A percentile compares a stretch with the other conserved stretches of the same genome.
These are phyloP conservation scores for Platismatia glauca DNA, from an alignment of 495 filamentous ascomycete genomes.

Conservation along the genomic window DNA sequence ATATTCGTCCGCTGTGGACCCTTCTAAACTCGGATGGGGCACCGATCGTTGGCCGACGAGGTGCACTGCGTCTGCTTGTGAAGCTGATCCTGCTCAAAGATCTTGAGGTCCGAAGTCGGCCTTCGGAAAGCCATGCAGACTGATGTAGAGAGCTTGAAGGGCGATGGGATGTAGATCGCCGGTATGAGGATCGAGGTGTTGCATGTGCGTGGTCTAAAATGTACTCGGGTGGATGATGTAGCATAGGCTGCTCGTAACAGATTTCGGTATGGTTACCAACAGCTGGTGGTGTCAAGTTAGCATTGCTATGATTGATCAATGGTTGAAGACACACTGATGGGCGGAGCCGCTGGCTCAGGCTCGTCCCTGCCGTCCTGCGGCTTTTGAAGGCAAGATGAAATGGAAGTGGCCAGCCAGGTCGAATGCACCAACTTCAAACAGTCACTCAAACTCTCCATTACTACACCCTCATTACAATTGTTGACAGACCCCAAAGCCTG, in stretches of 20 bases:
- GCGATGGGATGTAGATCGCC: slow-evolving; percentile 14
- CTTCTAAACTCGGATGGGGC: slow-evolving; percentile 46
- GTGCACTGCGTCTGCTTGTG: slow-evolving; percentile 38
- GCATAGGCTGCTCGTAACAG: slow-evolving; percentile 43
- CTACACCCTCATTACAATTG: slow-evolving; percentile 11
- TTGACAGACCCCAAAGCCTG: slow-evolving; percentile 4
- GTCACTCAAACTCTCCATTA: slow-evolving; percentile 23
- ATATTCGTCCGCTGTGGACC: slow-evolving; percentile 33
- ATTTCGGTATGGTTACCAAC: slow-evolving; percentile 31
- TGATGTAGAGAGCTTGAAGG: slow-evolving; percentile 21
- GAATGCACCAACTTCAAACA: slow-evolving; percentile 20
- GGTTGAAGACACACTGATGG: background rate
- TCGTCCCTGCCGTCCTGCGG: slow-evolving; percentile 20
- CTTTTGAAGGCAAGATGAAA: slow-evolving; percentile 22
- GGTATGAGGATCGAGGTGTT: slow-evolving; percentile 22
- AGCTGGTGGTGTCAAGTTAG: slow-evolving; percentile 9
- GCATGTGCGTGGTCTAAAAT: slow-evolving; percentile 35
- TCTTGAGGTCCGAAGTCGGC: slow-evolving; percentile 35
- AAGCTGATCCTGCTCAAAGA: slow-evolving; percentile 44
- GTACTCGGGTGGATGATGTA: slow-evolving; percentile 40
- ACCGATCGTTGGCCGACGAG: slow-evolving; percentile 40
- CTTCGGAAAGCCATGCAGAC: slow-evolving; percentile 37
- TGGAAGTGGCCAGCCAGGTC: slow-evolving; percentile 25
- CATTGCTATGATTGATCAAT: background rate
- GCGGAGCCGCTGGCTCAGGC: slow-evolving; percentile 14